phyloP scores from a whole-genome alignment of 2,329 filamentous ascomycete species.

The Fusarium sp. region DNA sequence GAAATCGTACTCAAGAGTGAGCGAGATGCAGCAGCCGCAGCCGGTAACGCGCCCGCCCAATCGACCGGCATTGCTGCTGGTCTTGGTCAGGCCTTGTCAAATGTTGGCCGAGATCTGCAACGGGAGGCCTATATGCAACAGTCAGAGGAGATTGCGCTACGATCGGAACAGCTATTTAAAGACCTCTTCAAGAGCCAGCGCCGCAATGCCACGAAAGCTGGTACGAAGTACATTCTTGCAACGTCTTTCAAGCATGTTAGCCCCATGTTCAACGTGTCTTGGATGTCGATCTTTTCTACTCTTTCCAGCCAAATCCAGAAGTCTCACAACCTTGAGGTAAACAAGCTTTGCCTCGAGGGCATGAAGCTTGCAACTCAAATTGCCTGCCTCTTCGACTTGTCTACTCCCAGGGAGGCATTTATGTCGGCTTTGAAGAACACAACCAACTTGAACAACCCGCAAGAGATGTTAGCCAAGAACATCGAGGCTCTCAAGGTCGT shows the following conservation, averaged over 20 bases:
- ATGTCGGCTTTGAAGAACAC: conserved; percentile 93
- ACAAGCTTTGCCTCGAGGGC: conserved; percentile 93
- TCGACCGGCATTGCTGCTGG: conserved; percentile 82
- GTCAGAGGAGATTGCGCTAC: conserved; percentile 88
- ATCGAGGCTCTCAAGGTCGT: conserved; percentile 93
- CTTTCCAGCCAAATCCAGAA: conserved; percentile 95
- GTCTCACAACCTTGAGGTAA: conserved; percentile 91
- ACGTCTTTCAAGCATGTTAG: conserved; percentile 96
- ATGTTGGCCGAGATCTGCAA: conserved; percentile 91
- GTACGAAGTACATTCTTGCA: conserved; percentile 87
- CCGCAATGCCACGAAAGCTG: conserved; percentile 78
- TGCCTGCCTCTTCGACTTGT: conserved; percentile 91
- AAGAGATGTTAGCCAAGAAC: conserved; percentile 96
- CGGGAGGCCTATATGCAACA: conserved; percentile 94
- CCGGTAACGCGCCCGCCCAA: conserved; percentile 73
- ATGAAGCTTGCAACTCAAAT: conserved; percentile 95
- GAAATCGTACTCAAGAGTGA: conserved; percentile 97
- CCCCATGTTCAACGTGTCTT: conserved; percentile 98
- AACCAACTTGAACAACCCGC: conserved; percentile 95
- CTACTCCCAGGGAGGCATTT: conserved; percentile 95
- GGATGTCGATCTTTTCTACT: conserved; percentile 99
- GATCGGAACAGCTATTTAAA: conserved; percentile 89
- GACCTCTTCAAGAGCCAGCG: conserved; percentile 92
- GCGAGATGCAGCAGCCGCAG: conserved; percentile 87
- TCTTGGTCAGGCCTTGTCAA: conserved; percentile 90